Evolutionary conservation across 2,329 filamentous ascomycete species (phyloP).

Genomic region (Coleophoma crateriformis): DNA sequence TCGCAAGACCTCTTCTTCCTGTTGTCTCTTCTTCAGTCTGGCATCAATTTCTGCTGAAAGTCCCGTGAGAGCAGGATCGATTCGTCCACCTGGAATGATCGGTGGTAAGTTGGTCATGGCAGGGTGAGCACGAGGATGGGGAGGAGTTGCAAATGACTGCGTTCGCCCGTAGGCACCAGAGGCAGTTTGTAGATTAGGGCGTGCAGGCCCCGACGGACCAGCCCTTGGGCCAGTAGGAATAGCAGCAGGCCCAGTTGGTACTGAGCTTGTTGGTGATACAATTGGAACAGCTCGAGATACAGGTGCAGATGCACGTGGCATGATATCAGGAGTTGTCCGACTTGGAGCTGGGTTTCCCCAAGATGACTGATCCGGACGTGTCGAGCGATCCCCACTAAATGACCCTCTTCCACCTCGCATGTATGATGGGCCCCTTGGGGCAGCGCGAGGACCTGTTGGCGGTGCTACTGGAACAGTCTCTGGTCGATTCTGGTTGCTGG

Average conservation of each 20-base stretch:
- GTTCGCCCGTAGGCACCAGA: slow-evolving; percentile 16
- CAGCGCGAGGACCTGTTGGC: slow-evolving; percentile 27
- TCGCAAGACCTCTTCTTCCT: slow-evolving; percentile 24
- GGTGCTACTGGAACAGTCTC: slow-evolving; percentile 18
- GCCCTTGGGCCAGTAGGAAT: slow-evolving; percentile 22
- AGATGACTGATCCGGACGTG: slow-evolving; percentile 18
- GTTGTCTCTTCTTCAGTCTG: slow-evolving; percentile 24
- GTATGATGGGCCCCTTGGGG: slow-evolving; percentile 16
- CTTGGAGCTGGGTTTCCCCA: slow-evolving; percentile 22
- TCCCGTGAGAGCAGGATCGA: slow-evolving; percentile 24
- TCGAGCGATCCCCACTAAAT: slow-evolving; percentile 19
- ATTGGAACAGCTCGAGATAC: slow-evolving; percentile 15
- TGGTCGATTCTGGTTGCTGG: slow-evolving; percentile 13
- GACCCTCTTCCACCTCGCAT: slow-evolving; percentile 23
- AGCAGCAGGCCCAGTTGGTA: slow-evolving; percentile 11
- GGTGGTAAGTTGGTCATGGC: slow-evolving; percentile 24
- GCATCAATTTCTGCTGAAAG: slow-evolving; percentile 19
- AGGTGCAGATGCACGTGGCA: slow-evolving; percentile 11
- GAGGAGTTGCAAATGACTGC: slow-evolving; percentile 4
- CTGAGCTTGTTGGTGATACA: slow-evolving; percentile 19
- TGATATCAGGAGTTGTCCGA: slow-evolving; percentile 12
- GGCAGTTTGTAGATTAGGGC: slow-evolving; percentile 19
- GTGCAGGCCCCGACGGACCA: slow-evolving; percentile 21
- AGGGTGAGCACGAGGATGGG: slow-evolving; percentile 23
- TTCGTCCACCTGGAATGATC: slow-evolving; percentile 24